Percentiles rank a stretch among this genome's conserved stretches.
Conservation (phyloP, 768 basidiomycete genomes). For the Suillus decipiens region DNA sequence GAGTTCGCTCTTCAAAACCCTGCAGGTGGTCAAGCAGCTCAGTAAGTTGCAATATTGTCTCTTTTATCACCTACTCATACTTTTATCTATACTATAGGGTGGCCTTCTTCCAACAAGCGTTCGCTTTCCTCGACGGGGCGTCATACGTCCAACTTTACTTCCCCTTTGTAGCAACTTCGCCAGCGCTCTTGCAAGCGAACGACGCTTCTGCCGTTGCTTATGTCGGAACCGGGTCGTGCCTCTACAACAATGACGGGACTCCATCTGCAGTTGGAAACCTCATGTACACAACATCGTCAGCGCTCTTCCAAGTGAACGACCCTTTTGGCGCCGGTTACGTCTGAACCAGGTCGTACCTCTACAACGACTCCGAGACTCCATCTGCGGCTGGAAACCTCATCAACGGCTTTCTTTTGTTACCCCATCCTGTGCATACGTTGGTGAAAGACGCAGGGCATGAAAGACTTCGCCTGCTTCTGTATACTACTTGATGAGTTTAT, state of each 20-base stretch:
- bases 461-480: background rate
- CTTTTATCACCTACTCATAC: constrained; percentile 1
- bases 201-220: constrained; percentile 15
- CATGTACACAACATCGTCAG: constrained; percentile 29
- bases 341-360: constrained; percentile 36
- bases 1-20: constrained; percentile 38
- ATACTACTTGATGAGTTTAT: background rate
- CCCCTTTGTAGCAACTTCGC: constrained; percentile 38
- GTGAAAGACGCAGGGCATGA: background rate
- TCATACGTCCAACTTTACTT: constrained; percentile 38
- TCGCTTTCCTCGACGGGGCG: constrained; percentile 34
- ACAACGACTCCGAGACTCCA: constrained; percentile 28
- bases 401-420: constrained; percentile 1
- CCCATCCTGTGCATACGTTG: background rate
- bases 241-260: constrained; percentile 34
- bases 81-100: constrained; percentile 22
- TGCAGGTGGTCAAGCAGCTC: constrained; percentile 29
- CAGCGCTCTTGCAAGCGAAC: constrained; percentile 25
- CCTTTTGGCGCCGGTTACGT: constrained; percentile 13
- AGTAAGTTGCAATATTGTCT: constrained; percentile 23
- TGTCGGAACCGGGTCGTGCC: constrained; percentile 33
- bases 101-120: constrained; percentile 35
- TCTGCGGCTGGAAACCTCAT: constrained; percentile 31
- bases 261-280: constrained; percentile 28
- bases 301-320: constrained; percentile 25